Conservation (phyloP, 2,329 filamentous ascomycete species). For the Xylariales sp. region DNA sequence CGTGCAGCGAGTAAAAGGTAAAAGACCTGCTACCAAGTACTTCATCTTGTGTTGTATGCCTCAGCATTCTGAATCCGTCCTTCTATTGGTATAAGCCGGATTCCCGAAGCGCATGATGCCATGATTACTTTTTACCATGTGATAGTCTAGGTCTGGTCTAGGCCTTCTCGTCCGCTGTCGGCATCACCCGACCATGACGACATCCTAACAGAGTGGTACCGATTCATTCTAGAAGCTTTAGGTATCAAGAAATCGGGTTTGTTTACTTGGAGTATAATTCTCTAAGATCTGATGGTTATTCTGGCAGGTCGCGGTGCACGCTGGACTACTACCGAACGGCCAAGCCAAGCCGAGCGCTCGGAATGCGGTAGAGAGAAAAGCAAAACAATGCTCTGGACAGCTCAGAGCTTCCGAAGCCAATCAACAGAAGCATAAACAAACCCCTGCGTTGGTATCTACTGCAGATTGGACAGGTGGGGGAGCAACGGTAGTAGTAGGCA, state of each 20-base stretch:
- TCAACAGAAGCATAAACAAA: not conserved
- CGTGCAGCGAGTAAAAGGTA: not conserved
- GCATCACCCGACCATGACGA: not conserved
- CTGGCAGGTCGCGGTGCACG: not conserved
- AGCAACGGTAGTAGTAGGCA: slow-evolving; percentile 15
- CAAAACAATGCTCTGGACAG: slow-evolving; percentile 1
- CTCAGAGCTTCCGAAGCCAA: not conserved
- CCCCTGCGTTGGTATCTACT: slow-evolving; percentile 18
- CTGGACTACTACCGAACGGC: not conserved
- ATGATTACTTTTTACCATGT: not conserved
- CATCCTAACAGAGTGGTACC: not conserved
- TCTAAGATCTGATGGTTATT: not conserved
- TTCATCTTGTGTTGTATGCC: not conserved
- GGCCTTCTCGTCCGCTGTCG: not conserved
- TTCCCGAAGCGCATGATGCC: not conserved
- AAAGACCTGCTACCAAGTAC: too few species aligned
- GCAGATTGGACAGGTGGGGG: slow-evolving; percentile 20
- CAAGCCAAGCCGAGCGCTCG: slow-evolving; percentile 8
- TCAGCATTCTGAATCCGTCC: not conserved
- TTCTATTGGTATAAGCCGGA: slow-evolving; percentile 3
- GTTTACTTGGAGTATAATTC: not conserved
- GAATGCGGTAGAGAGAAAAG: not conserved
- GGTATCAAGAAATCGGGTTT: not conserved
- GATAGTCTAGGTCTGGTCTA: not conserved
- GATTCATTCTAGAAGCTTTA: not conserved